Percentiles rank a stretch among this genome's conserved stretches.
Conservation (phyloP, 805 yeast genomes). For the Torulaspora gathmanii region DNA sequence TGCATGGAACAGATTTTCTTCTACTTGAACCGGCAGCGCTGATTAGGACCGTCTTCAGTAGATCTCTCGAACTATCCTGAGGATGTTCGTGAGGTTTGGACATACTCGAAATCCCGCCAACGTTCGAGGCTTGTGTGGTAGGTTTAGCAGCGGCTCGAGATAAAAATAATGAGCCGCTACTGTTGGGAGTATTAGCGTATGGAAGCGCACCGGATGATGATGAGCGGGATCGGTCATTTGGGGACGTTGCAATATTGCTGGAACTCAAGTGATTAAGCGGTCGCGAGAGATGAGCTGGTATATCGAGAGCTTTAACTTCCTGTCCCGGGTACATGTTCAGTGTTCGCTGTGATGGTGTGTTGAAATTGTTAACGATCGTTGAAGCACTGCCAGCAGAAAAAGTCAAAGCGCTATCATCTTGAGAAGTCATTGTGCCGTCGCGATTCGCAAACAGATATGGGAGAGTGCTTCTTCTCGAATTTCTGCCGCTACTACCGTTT, state of each 20-base stretch:
- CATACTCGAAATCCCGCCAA: constrained; percentile 11
- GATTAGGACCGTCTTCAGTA: constrained; percentile 18
- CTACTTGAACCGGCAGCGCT: constrained; percentile 15
- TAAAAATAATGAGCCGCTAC: constrained; percentile 7
- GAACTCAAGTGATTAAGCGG: constrained; percentile 1
- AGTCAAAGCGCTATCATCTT: constrained; percentile 4
- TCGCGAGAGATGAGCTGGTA: background rate
- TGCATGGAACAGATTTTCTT: constrained; percentile 15
- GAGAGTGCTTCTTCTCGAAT: constrained; percentile 13
- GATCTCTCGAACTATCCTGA: constrained; percentile 17
- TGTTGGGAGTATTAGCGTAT: constrained; percentile 4
- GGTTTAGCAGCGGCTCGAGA: constrained; percentile 9
- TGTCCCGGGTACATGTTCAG: background rate
- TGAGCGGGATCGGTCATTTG: background rate
- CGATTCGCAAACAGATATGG: constrained; percentile 8
- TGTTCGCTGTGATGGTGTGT: constrained; percentile 2
- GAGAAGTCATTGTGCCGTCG: background rate
- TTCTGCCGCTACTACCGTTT: constrained; percentile 15
- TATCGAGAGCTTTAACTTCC: background rate
- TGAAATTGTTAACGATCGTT: background rate
- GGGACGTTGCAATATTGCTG: background rate
- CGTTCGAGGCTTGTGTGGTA: constrained; percentile 19
- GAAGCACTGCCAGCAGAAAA: constrained; percentile 3
- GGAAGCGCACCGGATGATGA: constrained; percentile 1
- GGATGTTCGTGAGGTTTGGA: constrained; percentile 10